phyloP scores from a whole-genome alignment of 78 protist genomes.

The Tieghemostelium lacteum region DNA sequence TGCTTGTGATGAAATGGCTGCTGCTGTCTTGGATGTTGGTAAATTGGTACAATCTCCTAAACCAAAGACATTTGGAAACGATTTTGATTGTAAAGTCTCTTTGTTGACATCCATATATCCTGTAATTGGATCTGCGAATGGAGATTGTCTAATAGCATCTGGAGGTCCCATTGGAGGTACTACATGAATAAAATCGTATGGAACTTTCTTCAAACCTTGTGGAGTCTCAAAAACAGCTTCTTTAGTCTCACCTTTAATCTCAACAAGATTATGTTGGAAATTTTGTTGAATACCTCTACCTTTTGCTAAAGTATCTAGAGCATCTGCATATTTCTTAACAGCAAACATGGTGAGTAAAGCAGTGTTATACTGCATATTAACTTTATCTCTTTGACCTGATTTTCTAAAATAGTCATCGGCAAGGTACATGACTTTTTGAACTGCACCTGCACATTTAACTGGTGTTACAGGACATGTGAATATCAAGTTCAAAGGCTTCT shows the following conservation, averaged over 20 bases:
- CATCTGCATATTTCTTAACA: slow-evolving; percentile 72
- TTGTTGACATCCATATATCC: slow-evolving; percentile 84
- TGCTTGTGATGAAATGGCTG: slow-evolving; percentile 85
- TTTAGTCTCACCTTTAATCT: slow-evolving; percentile 66
- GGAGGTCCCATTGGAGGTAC: slow-evolving; percentile 83
- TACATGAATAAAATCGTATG: slow-evolving; percentile 84
- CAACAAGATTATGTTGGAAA: slow-evolving; percentile 33
- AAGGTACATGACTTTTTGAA: slow-evolving; percentile 87
- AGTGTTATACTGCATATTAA: slow-evolving; percentile 49
- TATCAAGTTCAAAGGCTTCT: too few relatives aligned
- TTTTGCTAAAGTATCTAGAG: slow-evolving; percentile 40
- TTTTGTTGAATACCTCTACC: slow-evolving; percentile 26
- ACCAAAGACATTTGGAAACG: slow-evolving; percentile 79
- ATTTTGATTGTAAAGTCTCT: slow-evolving; percentile 79
- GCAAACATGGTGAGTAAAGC: slow-evolving; percentile 76
- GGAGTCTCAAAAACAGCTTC: slow-evolving; percentile 82
- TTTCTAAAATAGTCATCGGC: slow-evolving; percentile 66
- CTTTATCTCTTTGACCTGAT: slow-evolving; percentile 40
- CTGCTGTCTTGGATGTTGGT: slow-evolving; percentile 89
- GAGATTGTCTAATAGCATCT: slow-evolving; percentile 7
- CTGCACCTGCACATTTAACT: slow-evolving; percentile 90
- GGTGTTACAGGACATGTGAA: slow-evolving; percentile 83
- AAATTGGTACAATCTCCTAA: slow-evolving; percentile 82
- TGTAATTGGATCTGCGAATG: slow-evolving; percentile 77
- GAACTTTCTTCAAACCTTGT: slow-evolving; percentile 41